These are phyloP conservation scores for Plasmodium knowlesi DNA, from an alignment of 169 alveolate species.

Conservation along the genomic window DNA sequence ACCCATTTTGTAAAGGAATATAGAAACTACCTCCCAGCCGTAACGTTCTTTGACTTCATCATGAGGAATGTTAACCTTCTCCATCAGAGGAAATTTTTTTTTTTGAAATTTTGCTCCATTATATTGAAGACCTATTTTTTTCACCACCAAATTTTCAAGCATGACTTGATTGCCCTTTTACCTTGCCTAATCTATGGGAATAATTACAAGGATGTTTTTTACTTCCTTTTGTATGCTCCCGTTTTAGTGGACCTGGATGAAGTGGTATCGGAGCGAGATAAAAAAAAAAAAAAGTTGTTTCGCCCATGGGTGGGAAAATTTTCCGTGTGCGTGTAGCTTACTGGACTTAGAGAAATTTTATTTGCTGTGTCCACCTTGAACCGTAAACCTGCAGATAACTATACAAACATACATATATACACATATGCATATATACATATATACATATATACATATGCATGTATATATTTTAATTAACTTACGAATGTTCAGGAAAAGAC, in stretches of 20 bases:
- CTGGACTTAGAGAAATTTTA: too few species aligned
- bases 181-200: conserved; percentile 31
- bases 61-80: conserved; percentile 21
- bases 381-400: neutral
- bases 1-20: conserved; percentile 10
- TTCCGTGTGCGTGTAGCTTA: neutral
- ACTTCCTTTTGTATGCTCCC: conserved; percentile 19
- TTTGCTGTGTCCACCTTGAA: neutral
- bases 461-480: too few species aligned
- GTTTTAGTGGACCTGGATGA: conserved; percentile 1
- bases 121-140: conserved; percentile 25
- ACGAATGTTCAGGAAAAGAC: neutral
- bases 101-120: conserved; percentile 14
- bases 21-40: conserved; percentile 33
- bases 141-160: conserved; percentile 38
- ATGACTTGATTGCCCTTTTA: conserved; percentile 30
- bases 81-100: conserved; percentile 23
- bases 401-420: too few species aligned
- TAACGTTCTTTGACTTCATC: conserved; percentile 46
- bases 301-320: neutral
- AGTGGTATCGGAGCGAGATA: neutral
- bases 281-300: neutral
- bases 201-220: conserved; percentile 41
- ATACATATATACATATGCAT: too few species aligned
- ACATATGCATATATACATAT: too few species aligned